Evolutionary conservation across 805 yeast genomes (phyloP).

Genomic region (Saturnispora sekii): DNA sequence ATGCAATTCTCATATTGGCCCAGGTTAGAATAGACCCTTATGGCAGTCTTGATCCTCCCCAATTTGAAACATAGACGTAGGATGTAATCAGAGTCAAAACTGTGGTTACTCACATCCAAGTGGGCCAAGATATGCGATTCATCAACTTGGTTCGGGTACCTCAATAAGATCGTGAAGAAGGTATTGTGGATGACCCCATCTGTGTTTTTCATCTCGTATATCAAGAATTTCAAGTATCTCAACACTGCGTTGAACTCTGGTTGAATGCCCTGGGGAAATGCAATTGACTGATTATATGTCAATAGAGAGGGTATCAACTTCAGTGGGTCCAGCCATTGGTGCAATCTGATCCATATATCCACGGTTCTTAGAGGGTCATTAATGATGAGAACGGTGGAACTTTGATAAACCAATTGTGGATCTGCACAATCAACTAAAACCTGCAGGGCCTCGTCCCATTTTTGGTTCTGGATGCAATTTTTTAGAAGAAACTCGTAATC

Average conservation of each 20-base stretch:
- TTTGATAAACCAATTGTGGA: conserved; percentile 46
- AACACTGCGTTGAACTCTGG: conserved; percentile 52
- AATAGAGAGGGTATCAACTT: conserved; percentile 69
- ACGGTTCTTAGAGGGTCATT: conserved; percentile 64
- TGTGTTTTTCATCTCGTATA: conserved; percentile 34
- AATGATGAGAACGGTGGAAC: conserved; percentile 57
- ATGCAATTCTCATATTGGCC: conserved; percentile 75
- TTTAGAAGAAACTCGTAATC: conserved; percentile 64
- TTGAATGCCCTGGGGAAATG: conserved; percentile 26
- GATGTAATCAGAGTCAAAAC: conserved; percentile 64
- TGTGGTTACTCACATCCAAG: conserved; percentile 33
- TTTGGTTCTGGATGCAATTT: conserved; percentile 56
- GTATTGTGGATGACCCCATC: conserved; percentile 57
- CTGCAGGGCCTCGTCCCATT: conserved; percentile 66
- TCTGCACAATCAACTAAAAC: conserved; percentile 42
- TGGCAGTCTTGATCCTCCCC: conserved; percentile 53
- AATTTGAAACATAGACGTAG: conserved; percentile 61
- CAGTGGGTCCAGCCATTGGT: conserved; percentile 43
- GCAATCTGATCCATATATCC: conserved; percentile 64
- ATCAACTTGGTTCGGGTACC: conserved; percentile 31
- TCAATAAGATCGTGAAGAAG: conserved; percentile 55
- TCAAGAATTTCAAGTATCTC: conserved; percentile 48
- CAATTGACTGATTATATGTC: conserved; percentile 47
- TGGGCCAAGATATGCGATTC: conserved; percentile 43
- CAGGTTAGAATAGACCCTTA: conserved; percentile 59